Percentiles rank a stretch among this genome's conserved stretches.
Evolutionary conservation across 2,329 filamentous ascomycete species (phyloP).

Genomic region (Fusarium citri): DNA sequence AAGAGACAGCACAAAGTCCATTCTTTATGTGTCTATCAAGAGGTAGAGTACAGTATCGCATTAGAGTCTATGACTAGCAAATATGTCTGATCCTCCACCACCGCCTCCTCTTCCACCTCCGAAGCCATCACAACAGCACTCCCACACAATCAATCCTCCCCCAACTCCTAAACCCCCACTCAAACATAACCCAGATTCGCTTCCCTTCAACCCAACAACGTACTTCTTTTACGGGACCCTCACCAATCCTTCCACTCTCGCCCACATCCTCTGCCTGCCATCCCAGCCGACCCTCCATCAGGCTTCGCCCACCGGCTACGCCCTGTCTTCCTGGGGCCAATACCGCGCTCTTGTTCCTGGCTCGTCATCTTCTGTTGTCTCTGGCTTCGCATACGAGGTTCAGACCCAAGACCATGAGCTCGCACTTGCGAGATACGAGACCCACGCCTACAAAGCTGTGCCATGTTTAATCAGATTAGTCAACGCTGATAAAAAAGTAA

Average conservation of each 20-base stretch:
- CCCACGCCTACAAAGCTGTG: slow-evolving; percentile 4
- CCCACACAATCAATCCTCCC: background rate
- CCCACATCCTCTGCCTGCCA: slow-evolving; percentile 1
- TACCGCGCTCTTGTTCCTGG: slow-evolving; percentile 7
- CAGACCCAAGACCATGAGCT: slow-evolving; percentile 8
- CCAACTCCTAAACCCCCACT: background rate
- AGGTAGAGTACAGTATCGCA: background rate
- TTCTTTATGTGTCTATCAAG: background rate
- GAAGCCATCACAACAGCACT: background rate
- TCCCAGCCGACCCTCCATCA: slow-evolving; percentile 13
- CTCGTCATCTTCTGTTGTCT: background rate
- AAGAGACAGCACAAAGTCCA: background rate
- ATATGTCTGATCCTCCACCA: background rate
- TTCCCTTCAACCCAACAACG: slow-evolving; percentile 1
- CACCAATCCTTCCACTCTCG: background rate
- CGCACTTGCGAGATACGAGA: slow-evolving; percentile 12
- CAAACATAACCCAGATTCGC: background rate
- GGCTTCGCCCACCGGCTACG: slow-evolving; percentile 11
- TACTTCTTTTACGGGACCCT: slow-evolving; percentile 1
- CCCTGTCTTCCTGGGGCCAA: background rate
- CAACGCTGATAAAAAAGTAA: background rate
- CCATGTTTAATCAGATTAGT: background rate
- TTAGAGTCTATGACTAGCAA: background rate
- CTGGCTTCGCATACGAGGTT: slow-evolving; percentile 9
- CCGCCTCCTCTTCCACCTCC: background rate